Base-by-base conservation (phyloP, 1,284 basidiomycete species). In the Puccinia polysora region DNA sequence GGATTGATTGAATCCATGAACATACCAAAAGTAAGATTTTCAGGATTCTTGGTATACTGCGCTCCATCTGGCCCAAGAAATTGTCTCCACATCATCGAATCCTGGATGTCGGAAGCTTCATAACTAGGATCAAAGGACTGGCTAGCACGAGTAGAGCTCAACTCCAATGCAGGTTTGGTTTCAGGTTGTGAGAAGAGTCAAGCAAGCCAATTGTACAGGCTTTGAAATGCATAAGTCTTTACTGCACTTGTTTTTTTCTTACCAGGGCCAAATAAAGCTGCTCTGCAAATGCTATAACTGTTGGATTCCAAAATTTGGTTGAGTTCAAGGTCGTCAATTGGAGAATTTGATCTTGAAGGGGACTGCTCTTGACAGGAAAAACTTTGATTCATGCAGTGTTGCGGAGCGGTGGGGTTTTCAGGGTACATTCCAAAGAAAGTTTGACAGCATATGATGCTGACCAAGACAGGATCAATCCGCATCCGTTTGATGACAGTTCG, bases 401-500 rank as follows among this genome's bases (percentile, higher is more conserved):
- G 45, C 23, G 65, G 52, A 20, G 50, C 43, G 36, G 30, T 36
- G n/a, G 32, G 32, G 25, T 53, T 56, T 14, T 34, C 38, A 32
- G 67, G 67, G 47, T 70, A 70, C 58, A 70, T 52, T 15, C 56
- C 58, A 43, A 70, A 70, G 25, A 55, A 70, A 4, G 4, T 20
- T 53, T 2, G 58, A 53, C 67, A 70, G 47, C 67, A 70, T 2
- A 52, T 30, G 15, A 70, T 47, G 2, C 23, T 25, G 23, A 60
- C 34, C n/a, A 70, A 18, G 0, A 23, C 25, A 5, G 67, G 67
- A 62, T 70, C 67, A 18, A 70, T 62, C 15, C 38, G n/a, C 20
- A 70, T 34, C 67, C 67, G 50, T 2, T 52, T n/a, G 20, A 70
- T 50, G 40, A 52, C 32, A 36, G 32, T 62, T 20, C 47, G 10